Conservation (phyloP, 2,329 filamentous ascomycete species). For the Mariannaea sp. region DNA sequence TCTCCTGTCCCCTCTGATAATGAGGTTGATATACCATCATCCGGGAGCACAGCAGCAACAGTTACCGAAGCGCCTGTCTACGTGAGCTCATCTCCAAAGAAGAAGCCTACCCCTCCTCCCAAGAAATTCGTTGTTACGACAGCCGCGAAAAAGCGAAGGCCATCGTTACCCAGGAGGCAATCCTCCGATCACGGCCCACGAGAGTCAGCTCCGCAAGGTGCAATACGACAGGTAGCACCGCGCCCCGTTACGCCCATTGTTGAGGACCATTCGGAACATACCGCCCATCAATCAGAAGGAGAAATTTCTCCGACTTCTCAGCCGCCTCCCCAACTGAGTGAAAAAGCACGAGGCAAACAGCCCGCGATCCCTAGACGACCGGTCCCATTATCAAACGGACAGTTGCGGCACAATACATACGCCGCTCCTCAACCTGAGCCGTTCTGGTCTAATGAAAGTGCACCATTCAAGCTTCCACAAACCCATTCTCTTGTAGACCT, state of each 20-base stretch:
- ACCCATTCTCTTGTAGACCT: slow-evolving; percentile 35
- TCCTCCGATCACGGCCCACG: slow-evolving; percentile 41
- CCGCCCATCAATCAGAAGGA: slow-evolving; percentile 5
- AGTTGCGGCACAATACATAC: slow-evolving; percentile 12
- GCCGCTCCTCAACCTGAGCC: slow-evolving; percentile 15
- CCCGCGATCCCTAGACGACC: slow-evolving; percentile 39
- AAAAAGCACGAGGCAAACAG: slow-evolving; percentile 56
- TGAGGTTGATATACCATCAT: slow-evolving; percentile 49
- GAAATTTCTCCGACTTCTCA: slow-evolving; percentile 11
- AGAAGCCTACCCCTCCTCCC: slow-evolving; percentile 31
- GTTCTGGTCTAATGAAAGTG: slow-evolving; percentile 19
- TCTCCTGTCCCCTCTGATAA: slow-evolving; percentile 57
- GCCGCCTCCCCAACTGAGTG: slow-evolving; percentile 40
- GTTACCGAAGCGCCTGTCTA: slow-evolving; percentile 39
- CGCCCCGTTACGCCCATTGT: slow-evolving; percentile 36
- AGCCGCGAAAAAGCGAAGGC: slow-evolving; percentile 50
- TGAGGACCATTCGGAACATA: slow-evolving; percentile 31
- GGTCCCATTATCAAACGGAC: slow-evolving; percentile 23
- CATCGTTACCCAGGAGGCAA: slow-evolving; percentile 51
- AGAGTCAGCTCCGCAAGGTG: slow-evolving; percentile 37
- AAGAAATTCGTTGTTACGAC: slow-evolving; percentile 53
- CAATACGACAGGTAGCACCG: slow-evolving; percentile 33
- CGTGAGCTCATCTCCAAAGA: slow-evolving; percentile 37
- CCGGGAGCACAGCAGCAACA: slow-evolving; percentile 46
- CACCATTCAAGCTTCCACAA: slow-evolving; percentile 27